phyloP scores from a whole-genome alignment of 148 eudicot species.

The Silene uniflora region DNA sequence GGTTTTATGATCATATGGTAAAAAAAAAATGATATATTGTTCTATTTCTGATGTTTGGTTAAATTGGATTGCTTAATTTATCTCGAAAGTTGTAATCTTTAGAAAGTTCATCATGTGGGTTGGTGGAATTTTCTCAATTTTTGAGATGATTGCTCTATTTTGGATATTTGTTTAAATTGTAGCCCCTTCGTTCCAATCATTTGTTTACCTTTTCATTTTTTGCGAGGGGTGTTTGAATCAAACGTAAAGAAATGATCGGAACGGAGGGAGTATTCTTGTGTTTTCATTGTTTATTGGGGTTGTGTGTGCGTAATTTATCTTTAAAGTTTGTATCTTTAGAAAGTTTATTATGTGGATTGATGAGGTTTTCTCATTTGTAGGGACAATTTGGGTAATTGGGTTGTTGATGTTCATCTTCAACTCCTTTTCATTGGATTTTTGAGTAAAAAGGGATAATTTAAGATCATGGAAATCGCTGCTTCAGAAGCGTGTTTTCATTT shows the following conservation, averaged over 20 bases:
- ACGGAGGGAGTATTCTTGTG: too few species aligned
- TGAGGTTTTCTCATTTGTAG: conserved; percentile 17
- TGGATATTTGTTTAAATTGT: neutral
- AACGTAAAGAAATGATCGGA: too few species aligned
- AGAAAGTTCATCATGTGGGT: conserved; percentile 8
- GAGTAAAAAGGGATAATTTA: neutral
- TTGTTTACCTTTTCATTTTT: too few species aligned
- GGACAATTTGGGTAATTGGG: conserved; percentile 7
- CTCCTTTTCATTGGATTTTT: neutral
- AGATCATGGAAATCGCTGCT: conserved; percentile 23
- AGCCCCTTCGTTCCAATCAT: too few species aligned
- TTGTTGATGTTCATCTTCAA: neutral
- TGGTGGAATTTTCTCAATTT: conserved; percentile 1
- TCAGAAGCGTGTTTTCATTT: conserved; percentile 20
- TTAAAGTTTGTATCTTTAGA: neutral
- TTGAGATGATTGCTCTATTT: neutral
- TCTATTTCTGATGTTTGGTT: too few species aligned
- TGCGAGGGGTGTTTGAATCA: too few species aligned
- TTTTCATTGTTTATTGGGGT: neutral
- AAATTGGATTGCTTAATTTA: neutral
- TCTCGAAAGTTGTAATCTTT: neutral
- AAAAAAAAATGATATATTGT: neutral
- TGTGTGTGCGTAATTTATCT: neutral
- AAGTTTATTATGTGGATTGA: conserved; percentile 16
- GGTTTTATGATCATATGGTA: neutral